Percentiles rank a stretch among this genome's conserved stretches.
phyloP scores from a whole-genome alignment of 345 rosid genomes.

The Clausena lansium region DNA sequence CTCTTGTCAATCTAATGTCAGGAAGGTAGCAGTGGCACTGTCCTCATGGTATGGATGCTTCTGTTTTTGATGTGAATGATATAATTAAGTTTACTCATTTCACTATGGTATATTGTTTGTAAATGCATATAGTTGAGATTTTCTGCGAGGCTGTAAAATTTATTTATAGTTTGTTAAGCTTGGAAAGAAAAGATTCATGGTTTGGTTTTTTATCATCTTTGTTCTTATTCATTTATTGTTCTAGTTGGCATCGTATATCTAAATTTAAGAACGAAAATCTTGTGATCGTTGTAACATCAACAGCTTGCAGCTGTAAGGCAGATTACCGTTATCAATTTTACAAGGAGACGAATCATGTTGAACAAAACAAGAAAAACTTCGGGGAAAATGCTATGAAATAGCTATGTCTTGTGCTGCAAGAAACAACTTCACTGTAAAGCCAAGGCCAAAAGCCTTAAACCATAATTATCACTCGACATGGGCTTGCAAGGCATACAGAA shows the following conservation, averaged over 20 bases:
- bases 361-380: no score
- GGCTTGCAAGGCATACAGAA: not conserved
- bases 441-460: not conserved
- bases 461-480: not conserved
- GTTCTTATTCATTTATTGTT: not conserved
- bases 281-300: no score
- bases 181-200: not conserved
- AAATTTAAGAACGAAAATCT: no score
- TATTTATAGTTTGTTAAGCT: not conserved
- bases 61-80: no score
- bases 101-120: not conserved
- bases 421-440: no score
- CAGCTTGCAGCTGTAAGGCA: no score
- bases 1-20: constrained; percentile 75
- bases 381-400: no score
- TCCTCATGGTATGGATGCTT: not conserved
- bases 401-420: no score
- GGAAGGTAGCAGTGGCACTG: constrained; percentile 43
- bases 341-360: no score
- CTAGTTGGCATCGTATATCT: not conserved
- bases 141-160: not conserved
- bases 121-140: not conserved
- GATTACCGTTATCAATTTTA: no score
- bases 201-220: not conserved
- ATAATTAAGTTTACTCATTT: no score